Evolutionary conservation across 2,329 filamentous ascomycete species (phyloP), one percentile per base, ranked within the genome.

Genomic region (Microsporum canis): DNA sequence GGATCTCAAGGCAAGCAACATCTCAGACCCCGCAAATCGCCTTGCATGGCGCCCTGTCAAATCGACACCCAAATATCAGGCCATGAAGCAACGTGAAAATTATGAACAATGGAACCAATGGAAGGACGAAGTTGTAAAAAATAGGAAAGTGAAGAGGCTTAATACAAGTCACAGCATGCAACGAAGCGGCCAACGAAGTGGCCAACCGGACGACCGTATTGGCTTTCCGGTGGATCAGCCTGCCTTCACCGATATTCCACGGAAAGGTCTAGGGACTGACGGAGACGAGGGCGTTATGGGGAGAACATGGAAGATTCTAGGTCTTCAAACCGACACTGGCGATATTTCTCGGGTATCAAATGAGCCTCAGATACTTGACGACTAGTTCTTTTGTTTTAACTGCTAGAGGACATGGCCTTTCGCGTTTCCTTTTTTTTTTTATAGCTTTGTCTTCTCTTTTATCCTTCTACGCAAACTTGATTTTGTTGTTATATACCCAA

Each of bases 31-130:
- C 27, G 31, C 60, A 38, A 71, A 66, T 60, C 73, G 72, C 56
- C 66, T 68, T 10, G 66, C 69, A 27, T 77, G 76, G 75, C 72
- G 76, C 27, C 73, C 76, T 5, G 66, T 72, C 2, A 76, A 76
- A 58, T 71, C 74, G 23, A 76, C 75, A 33, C 71, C 75, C 17
- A 70, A 72, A 7, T 78, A 77, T 64, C 74, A 75, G 61, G 70
- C 76, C 3, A 72, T 78, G 5, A 72, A 72, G 43, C 76, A 77
- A 59, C 74, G 76, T 38, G 76, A 78, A 63, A 71, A 77, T 55
- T 76, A 76, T 63, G 75, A 78, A 63, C 74, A 74, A 61, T 78
- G 77, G 75, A 69, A 72, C 14, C 73, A 76, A 66, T 76, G 75
- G 75, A 71, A 71, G 59, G 69, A 75, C 31, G 75, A 76, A 27